Conservation (phyloP, 495 filamentous ascomycete species). For the Talaromyces proteolyticus region DNA sequence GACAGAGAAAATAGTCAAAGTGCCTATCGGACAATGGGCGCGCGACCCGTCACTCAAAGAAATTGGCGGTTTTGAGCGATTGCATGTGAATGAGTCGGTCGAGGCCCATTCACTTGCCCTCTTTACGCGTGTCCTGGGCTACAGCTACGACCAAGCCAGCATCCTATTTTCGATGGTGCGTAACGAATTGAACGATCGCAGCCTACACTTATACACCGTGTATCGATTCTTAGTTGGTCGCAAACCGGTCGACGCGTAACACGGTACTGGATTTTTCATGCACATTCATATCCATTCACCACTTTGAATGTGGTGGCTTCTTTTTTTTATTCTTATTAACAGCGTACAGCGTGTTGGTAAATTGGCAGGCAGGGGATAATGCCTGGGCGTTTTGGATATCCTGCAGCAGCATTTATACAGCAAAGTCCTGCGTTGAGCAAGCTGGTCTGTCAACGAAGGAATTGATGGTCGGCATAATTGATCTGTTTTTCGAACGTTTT, state of each 20-base stretch:
- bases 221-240: constrained; percentile 36
- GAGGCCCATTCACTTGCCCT: constrained; percentile 14
- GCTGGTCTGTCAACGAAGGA: too few relatives aligned
- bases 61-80: constrained; percentile 16
- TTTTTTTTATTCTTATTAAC: too few relatives aligned
- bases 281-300: too few relatives aligned
- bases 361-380: too few relatives aligned
- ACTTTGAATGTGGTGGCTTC: too few relatives aligned
- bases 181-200: constrained; percentile 12
- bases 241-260: constrained; percentile 15
- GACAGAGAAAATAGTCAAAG: constrained; percentile 33
- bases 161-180: constrained; percentile 30
- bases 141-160: constrained; percentile 16
- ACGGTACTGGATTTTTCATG: too few relatives aligned
- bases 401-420: too few relatives aligned
- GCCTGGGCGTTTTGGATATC: too few relatives aligned
- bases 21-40: constrained; percentile 34
- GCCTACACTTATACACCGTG: constrained; percentile 18
- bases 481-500: too few relatives aligned
- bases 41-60: constrained; percentile 26
- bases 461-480: too few relatives aligned
- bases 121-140: constrained; percentile 15
- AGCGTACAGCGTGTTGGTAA: too few relatives aligned
- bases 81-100: constrained; percentile 17
- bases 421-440: too few relatives aligned